Evolutionary conservation across 1,284 basidiomycete genomes (phyloP), one percentile per base, ranked within the genome.

Genomic region (Sporisorium reilianum): DNA sequence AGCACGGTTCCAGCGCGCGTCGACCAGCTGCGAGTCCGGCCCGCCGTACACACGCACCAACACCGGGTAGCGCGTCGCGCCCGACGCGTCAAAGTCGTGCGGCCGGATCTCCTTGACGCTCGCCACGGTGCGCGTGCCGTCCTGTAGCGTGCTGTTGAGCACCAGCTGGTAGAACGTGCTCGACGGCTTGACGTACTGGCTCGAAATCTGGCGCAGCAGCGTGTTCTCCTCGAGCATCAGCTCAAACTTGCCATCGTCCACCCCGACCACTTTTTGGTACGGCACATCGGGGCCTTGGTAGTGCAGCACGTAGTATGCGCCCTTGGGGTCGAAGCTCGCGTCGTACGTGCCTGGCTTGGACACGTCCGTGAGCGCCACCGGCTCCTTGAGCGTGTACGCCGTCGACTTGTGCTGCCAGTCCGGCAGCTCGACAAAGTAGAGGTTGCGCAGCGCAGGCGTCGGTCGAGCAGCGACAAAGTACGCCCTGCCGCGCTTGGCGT

Each of bases 1-100:
- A 3, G 66, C 64, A 3, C 77, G 59, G 11, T 64, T 64, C 58
- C 64, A 79, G 2, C 54, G 18, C 11, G 59, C 64, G 56, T 75
- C 62, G 14, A 81, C 80, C 30, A 76, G 56, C 71, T 84, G 96
- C 48, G 91, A 93, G 71, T 87, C 88, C 1, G 96, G 96, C 0
- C 96, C 96, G 50, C 95, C 95, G 79, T 97, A 97, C 11, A 81
- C 75, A 14, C 74, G 62, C 30, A 81, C 28, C 50, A 82, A 56
- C 12, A 98, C 93, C 0, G 96, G 93, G 83, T 99, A 98, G 82
- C 94, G 93, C 16, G 92, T 94, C 16, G 91, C 93, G 6, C 96
- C 96, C 10, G 92, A 91, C 74, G 92, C 90, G 81, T 99, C 96
- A 89, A 98, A 93, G 71, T 90, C 89, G 6, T 94, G 93, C 18